Evolutionary conservation across 768 basidiomycete species (phyloP).

Genomic region (Podaxis rugospora): DNA sequence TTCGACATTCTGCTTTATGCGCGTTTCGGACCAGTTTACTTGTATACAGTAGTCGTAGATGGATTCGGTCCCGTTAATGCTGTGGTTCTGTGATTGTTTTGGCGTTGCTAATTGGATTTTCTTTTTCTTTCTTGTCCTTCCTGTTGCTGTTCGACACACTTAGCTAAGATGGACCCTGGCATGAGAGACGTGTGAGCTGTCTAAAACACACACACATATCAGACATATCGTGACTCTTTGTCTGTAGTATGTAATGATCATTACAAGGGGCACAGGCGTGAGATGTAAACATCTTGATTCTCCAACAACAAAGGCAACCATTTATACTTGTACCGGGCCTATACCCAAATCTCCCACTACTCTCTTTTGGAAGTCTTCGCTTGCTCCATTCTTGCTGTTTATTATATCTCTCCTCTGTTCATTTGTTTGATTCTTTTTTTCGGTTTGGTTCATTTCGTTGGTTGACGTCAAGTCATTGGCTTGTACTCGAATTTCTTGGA

Average conservation of each 20-base stretch:
- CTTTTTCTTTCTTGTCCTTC: conserved; percentile 1
- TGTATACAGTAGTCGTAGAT: conserved; percentile 24
- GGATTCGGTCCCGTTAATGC: conserved; percentile 14
- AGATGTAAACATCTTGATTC: not conserved
- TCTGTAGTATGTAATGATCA: not conserved
- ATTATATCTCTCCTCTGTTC: not conserved
- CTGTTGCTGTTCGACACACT: not conserved
- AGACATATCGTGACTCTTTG: no score
- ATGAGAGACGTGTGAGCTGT: not conserved
- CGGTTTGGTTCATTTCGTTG: not conserved
- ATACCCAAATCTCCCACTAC: not conserved
- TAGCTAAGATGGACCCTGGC: not conserved
- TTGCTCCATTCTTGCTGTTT: not conserved
- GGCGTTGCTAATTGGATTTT: conserved; percentile 22
- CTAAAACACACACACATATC: not conserved
- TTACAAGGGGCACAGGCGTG: not conserved
- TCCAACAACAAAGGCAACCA: not conserved
- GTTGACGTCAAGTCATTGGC: not conserved
- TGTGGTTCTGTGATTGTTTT: conserved; percentile 14
- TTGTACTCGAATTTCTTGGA: not conserved
- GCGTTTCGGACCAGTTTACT: conserved; percentile 11
- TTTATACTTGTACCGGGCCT: not conserved
- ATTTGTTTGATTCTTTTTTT: not conserved
- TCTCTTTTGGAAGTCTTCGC: not conserved
- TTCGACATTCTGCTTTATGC: not conserved